Conservation (phyloP, 441 rosid species). For the Flueggea neowawraea region DNA sequence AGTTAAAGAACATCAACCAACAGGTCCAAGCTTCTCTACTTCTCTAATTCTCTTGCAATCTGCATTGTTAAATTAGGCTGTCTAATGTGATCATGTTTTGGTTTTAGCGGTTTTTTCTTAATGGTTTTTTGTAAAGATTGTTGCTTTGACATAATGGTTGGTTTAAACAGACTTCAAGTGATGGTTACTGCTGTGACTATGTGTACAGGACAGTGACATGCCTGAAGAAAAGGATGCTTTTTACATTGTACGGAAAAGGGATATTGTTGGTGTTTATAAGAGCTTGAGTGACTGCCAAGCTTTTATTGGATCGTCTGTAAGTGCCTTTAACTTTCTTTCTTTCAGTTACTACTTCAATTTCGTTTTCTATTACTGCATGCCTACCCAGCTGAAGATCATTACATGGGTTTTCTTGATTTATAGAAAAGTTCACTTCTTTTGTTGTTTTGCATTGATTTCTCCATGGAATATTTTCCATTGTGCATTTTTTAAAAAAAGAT, state of each 20-base stretch:
- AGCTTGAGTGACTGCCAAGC: conserved; percentile 69
- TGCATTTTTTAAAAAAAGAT: too few relatives aligned
- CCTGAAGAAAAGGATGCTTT: conserved; percentile 67
- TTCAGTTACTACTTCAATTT: background rate
- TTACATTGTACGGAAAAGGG: conserved; percentile 86
- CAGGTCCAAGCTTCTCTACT: too few relatives aligned
- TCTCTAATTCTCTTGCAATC: too few relatives aligned
- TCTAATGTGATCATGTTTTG: too few relatives aligned
- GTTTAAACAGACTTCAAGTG: too few relatives aligned
- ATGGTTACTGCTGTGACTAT: too few relatives aligned
- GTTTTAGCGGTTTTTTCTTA: too few relatives aligned
- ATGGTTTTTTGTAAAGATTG: too few relatives aligned
- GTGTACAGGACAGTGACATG: conserved; percentile 8
- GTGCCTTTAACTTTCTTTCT: conserved; percentile 29
- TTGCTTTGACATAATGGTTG: too few relatives aligned
- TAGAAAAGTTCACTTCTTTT: background rate
- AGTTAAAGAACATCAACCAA: too few relatives aligned
- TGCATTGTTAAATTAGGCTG: too few relatives aligned
- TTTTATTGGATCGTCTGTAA: conserved; percentile 48
- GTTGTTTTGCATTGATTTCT: background rate
- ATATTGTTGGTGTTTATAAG: conserved; percentile 66
- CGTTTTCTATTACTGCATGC: background rate
- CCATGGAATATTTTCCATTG: too few relatives aligned
- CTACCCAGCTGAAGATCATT: background rate
- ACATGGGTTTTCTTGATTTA: background rate